Base-by-base conservation (phyloP, 768 basidiomycete species). In the Epithele typhae region DNA sequence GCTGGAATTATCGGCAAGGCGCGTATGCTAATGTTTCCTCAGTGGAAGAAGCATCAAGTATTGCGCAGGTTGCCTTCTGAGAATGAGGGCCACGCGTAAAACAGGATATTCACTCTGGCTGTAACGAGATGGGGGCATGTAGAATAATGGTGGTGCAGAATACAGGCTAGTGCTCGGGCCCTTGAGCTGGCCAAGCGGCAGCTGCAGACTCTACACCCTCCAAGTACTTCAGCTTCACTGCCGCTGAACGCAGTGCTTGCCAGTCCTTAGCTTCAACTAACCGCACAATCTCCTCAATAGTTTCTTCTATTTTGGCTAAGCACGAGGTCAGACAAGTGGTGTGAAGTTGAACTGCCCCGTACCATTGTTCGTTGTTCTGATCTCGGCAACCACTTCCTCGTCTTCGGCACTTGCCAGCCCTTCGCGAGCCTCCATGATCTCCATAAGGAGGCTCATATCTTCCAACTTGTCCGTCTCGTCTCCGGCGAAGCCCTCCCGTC, bases 351-450 rank as follows among this genome's bases (percentile, higher is more conserved):
- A 30, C 8, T 14, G 14, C 37, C 14, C 61, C 76, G 48, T 38
- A 75, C 89, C 77, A 27, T 75, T 57, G 61, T 87, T 92, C 14
- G 70, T 67, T 15, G 70, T 66, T 37, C 71, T 60, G 19, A 94
- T 63, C 6, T 50, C 45, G n/a, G 72, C 68, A 3, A 91, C 74
- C 11, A 75, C 72, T 2, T 70, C 69, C 34, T 59, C 55, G 18
- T 74, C 72, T 3, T 67, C 66, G 2, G 84, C 79, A 4, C 76
- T 77, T 48, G 93, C 89, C 30, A 96, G 74, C 25, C 73, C 75
- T 63, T 94, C 92, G 39, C 91, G 68, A 7, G 73, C 75, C 53
- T 90, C 82, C 78, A 96, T 82, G 33, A 95, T 77, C 53, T 87
- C 79, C 54, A 73, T 71, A 53, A 97, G 76, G 48, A 95, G 77